Conservation (phyloP, 2,329 filamentous ascomycete species). For the Trichoderma asperellum region DNA sequence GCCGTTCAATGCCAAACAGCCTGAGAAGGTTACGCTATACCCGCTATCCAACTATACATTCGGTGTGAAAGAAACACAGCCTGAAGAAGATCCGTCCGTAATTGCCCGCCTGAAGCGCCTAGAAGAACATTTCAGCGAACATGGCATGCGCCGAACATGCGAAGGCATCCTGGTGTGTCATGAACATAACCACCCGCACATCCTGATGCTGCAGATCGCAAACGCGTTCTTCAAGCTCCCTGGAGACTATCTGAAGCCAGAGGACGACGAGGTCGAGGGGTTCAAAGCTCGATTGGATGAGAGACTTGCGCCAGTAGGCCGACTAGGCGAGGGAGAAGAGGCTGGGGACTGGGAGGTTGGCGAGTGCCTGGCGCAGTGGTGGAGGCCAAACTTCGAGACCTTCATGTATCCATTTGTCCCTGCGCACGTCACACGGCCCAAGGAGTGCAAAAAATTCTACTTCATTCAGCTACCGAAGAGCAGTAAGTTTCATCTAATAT, state of each 20-base stretch:
- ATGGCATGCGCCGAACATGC: conserved; percentile 97
- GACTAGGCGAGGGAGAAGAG: conserved; percentile 82
- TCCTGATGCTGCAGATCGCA: conserved; percentile 98
- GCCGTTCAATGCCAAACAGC: conserved; percentile 86
- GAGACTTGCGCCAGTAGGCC: conserved; percentile 87
- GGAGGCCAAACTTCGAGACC: conserved; percentile 98
- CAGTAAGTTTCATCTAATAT: conserved; percentile 57
- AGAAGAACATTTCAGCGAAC: conserved; percentile 89
- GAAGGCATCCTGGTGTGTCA: conserved; percentile 97
- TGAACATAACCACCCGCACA: conserved; percentile 98
- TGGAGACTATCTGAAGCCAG: conserved; percentile 87
- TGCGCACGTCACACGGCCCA: conserved; percentile 91
- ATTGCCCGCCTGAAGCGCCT: conserved; percentile 88
- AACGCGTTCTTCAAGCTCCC: conserved; percentile 99
- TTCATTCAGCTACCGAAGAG: conserved; percentile 92
- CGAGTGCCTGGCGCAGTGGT: conserved; percentile 97
- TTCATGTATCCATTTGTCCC: conserved; percentile 99
- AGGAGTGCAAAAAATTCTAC: conserved; percentile 99
- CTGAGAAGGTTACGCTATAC: conserved; percentile 85
- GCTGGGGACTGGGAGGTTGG: conserved; percentile 88
- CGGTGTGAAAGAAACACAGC: conserved; percentile 96
- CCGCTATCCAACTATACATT: conserved; percentile 99
- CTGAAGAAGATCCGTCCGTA: conserved; percentile 95
- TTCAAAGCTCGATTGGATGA: conserved; percentile 94
- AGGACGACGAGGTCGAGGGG: conserved; percentile 90